A percentile compares a stretch with the other conserved stretches of the same genome.
These are phyloP conservation scores for Acanthamoeba divionensis DNA, from an alignment of 208 protist species.

Conservation along the genomic window DNA sequence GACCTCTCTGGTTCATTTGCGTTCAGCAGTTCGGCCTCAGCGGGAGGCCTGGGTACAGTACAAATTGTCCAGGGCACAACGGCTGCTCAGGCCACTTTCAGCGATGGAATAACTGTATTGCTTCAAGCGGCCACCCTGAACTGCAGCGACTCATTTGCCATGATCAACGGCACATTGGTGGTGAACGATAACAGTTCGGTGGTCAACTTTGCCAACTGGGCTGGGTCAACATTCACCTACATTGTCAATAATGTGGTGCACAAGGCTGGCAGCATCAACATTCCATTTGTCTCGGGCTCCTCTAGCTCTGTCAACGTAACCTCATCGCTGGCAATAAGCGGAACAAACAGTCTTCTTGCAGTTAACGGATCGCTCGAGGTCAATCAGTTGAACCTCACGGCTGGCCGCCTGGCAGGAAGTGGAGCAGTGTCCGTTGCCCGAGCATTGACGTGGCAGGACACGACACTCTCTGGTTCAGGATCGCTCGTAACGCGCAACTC, in stretches of 20 bases:
- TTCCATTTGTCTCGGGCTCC: no score
- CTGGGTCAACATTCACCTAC: slow-evolving; percentile 21
- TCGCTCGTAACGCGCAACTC: background rate
- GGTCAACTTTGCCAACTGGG: slow-evolving; percentile 8
- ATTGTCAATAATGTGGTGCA: background rate
- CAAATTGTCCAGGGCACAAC: no score
- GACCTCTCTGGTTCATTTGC: no score
- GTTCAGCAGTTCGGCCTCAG: no score
- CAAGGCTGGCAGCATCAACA: slow-evolving; percentile 20
- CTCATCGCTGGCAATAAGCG: background rate
- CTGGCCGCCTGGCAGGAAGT: background rate
- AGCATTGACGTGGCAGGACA: slow-evolving; percentile 31
- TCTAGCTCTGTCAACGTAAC: slow-evolving; percentile 14
- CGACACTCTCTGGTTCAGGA: slow-evolving; percentile 19
- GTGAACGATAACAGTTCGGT: background rate
- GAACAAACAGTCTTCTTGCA: slow-evolving; percentile 22
- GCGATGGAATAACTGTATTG: background rate
- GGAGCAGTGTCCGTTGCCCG: background rate
- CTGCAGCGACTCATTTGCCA: background rate
- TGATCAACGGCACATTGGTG: background rate
- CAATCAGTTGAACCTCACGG: slow-evolving; percentile 28
- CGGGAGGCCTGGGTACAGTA: no score
- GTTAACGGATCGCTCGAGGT: background rate
- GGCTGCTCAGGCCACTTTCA: no score
- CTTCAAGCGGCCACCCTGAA: background rate